Evolutionary conservation across 139 green algal genomes (phyloP).

Genomic region (Tetratostichococcus sp.): DNA sequence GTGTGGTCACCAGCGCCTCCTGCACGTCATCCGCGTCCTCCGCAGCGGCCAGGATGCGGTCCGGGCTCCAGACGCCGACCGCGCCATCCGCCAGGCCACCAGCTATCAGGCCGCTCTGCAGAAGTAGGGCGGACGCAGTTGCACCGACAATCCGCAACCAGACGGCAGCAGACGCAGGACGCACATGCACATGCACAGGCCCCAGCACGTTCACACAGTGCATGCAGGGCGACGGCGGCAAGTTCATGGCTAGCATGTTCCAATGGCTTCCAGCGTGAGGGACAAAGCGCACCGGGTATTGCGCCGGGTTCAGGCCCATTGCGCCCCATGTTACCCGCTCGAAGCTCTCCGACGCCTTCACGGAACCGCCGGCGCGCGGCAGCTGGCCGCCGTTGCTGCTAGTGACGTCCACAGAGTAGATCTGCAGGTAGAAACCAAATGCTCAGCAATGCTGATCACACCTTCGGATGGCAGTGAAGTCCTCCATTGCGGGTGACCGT

Average conservation of each 20-base stretch:
- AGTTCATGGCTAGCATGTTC: too few relatives aligned
- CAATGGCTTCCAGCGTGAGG: too few relatives aligned
- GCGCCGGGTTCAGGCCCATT: constrained; percentile 16
- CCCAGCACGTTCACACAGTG: too few relatives aligned
- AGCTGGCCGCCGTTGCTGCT: constrained; percentile 27
- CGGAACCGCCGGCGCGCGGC: constrained; percentile 40
- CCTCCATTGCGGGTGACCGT: too few relatives aligned
- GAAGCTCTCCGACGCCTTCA: constrained; percentile 82
- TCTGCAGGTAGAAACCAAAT: constrained; percentile 35
- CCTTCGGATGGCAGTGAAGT: too few relatives aligned
- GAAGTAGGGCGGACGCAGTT: too few relatives aligned
- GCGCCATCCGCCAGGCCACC: constrained; percentile 88
- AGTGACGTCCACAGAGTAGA: constrained; percentile 71
- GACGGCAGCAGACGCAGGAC: too few relatives aligned
- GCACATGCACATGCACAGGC: too few relatives aligned
- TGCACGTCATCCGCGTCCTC: constrained; percentile 29
- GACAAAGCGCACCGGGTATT: constrained; percentile 30
- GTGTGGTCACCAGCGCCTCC: constrained; percentile 54
- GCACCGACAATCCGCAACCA: too few relatives aligned
- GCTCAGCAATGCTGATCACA: too few relatives aligned
- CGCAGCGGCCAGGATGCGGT: constrained; percentile 53
- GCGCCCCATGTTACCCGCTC: constrained; percentile 79
- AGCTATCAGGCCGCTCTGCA: constrained; percentile 84
- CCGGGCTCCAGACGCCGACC: constrained; percentile 89
- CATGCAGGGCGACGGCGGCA: too few relatives aligned